Evolutionary conservation across 495 filamentous ascomycete genomes (phyloP), one percentile per base, ranked within the genome.

Genomic region (Talaromyces nanjingensis): DNA sequence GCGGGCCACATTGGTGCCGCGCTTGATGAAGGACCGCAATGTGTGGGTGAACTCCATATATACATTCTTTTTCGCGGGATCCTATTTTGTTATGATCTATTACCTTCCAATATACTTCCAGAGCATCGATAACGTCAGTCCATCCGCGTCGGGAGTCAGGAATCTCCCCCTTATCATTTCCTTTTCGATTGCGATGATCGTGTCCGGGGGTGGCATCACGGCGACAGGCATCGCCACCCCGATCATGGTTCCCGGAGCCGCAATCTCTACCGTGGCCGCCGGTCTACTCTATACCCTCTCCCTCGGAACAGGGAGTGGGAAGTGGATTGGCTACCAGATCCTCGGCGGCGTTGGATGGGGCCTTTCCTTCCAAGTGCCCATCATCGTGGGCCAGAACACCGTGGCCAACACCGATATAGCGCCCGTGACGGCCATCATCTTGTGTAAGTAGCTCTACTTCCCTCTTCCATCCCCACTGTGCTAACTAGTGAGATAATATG

Each of bases 21-120:
- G 62, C n/a, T 49, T 73, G 18, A 14, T 72, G 31, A 63, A 63
- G n/a, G 55, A 69, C 12, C 63, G 71, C 37, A 65, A 61, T 12
- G 68, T 73, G 45, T 53, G 49, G 49, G 49, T 53, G 9, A 53
- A 53, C 49, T 14, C 9, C 4, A 3, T 25, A 11, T 53, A 16
- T 1, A 16, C 9, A 22, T 57, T 57, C 54, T 57, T 57, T 20
- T 57, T 64, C n/a, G 54, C 64, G 49, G 60, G 63, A 0, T 45
- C 64, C 4, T 65, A 65, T 27, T 70, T 72, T n/a, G 29, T 69
- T 14, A 33, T 65, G 4, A 52, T 67, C 29, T 70, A 70, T 45
- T 70, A 70, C 29, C 86, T 16, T 82, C 88, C 70, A 85, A 89
- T 76, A 74, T 83, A 70, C 27, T 92, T 94, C 79, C 91, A 94